Conservation (phyloP, 1,284 basidiomycete genomes). For the Schizophyllum commune region DNA sequence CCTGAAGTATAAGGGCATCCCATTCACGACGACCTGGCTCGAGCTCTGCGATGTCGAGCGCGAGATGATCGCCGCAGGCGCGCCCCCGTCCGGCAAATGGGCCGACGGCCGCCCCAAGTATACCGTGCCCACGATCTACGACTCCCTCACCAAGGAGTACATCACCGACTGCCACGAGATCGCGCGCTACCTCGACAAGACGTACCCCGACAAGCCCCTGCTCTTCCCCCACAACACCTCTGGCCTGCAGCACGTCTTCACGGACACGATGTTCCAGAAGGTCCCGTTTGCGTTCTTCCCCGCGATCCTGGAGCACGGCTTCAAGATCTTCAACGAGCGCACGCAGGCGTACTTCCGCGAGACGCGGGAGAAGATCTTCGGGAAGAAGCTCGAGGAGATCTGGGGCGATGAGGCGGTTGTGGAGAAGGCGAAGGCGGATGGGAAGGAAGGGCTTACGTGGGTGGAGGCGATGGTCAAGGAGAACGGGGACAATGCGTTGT, state of each 20-base stretch:
- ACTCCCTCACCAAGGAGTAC: slow-evolving; percentile 4
- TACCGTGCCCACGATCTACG: slow-evolving; percentile 19
- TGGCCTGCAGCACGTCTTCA: slow-evolving; percentile 24
- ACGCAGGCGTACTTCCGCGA: slow-evolving; percentile 25
- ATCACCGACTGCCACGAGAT: slow-evolving; percentile 30
- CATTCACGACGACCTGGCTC: slow-evolving; percentile 32
- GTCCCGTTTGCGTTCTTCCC: neutral
- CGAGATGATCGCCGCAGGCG: slow-evolving; percentile 24
- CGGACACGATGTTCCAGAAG: slow-evolving; percentile 8
- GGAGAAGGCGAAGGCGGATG: slow-evolving; percentile 15
- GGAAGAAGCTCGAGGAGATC: slow-evolving; percentile 23
- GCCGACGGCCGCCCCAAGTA: slow-evolving; percentile 21
- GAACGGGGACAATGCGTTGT: slow-evolving; percentile 2
- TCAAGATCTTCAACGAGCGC: slow-evolving; percentile 15
- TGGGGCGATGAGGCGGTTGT: slow-evolving; percentile 11
- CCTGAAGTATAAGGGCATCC: slow-evolving; percentile 33
- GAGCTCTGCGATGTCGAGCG: slow-evolving; percentile 31
- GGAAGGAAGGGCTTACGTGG: slow-evolving; percentile 14
- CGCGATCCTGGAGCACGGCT: slow-evolving; percentile 2
- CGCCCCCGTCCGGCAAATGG: slow-evolving; percentile 18
- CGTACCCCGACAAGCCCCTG: slow-evolving; percentile 30
- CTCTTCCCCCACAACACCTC: slow-evolving; percentile 27
- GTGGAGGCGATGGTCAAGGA: slow-evolving; percentile 17
- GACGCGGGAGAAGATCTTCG: slow-evolving; percentile 21
- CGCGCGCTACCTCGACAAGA: slow-evolving; percentile 34